A percentile compares a stretch with the other conserved stretches of the same genome.
Evolutionary conservation across 345 rosid genomes (phyloP).

Genomic region (Physaria fendleri): DNA sequence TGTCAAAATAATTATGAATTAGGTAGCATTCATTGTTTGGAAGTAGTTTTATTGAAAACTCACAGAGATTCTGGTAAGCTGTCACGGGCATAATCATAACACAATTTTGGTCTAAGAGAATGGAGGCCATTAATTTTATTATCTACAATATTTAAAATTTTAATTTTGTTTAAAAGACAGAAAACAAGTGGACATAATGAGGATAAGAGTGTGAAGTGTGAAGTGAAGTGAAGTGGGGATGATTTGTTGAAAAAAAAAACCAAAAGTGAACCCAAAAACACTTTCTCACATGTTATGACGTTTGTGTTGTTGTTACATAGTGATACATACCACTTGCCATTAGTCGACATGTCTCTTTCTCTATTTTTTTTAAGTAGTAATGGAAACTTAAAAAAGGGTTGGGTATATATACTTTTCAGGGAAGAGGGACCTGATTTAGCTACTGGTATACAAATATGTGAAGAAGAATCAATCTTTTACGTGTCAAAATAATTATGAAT

Average conservation of each 20-base stretch:
- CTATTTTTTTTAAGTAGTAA: slow-evolving; percentile 1
- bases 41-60: neutral
- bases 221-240: slow-evolving; percentile 16
- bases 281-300: slow-evolving; percentile 21
- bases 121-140: slow-evolving; percentile 14
- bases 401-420: neutral
- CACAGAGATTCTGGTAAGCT: slow-evolving; percentile 4
- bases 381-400: neutral
- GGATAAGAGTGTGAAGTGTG: slow-evolving; percentile 19
- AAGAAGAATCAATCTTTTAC: neutral
- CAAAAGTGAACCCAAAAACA: slow-evolving; percentile 6
- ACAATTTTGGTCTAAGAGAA: neutral
- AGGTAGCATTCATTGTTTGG: neutral
- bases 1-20: neutral
- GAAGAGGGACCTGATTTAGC: neutral
- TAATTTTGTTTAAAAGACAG: neutral
- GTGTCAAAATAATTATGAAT: neutral
- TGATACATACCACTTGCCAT: slow-evolving; percentile 10
- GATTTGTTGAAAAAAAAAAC: neutral
- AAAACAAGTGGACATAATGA: slow-evolving; percentile 17
- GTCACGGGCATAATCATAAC: slow-evolving; percentile 3
- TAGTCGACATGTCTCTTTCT: slow-evolving; percentile 23
- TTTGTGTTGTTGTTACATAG: slow-evolving; percentile 16
- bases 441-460: neutral
- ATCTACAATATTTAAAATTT: neutral